A percentile compares a stretch with the other conserved stretches of the same genome.
phyloP scores from a whole-genome alignment of 1,284 basidiomycete species.

The Grifola frondosa region DNA sequence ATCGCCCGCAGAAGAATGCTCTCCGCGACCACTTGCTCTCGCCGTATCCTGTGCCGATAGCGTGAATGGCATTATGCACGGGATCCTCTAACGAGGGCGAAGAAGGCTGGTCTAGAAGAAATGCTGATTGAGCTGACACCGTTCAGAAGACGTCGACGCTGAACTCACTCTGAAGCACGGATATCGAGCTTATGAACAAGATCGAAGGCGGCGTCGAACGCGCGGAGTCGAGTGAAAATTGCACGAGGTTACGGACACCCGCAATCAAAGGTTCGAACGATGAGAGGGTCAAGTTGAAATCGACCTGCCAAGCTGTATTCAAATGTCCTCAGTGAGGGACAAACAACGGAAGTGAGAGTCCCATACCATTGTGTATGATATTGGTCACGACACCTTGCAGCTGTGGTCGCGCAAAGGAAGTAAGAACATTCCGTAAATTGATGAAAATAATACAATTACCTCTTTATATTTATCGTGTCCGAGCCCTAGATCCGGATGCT shows the following conservation, averaged over 20 bases:
- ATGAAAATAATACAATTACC: no score
- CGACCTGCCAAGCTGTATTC: conserved; percentile 34
- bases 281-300: conserved; percentile 32
- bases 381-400: conserved; percentile 24
- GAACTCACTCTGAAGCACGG: conserved; percentile 10
- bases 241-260: conserved; percentile 19
- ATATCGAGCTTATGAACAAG: conserved; percentile 32
- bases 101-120: neutral
- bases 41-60: conserved; percentile 37
- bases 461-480: conserved; percentile 11
- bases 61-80: conserved; percentile 21
- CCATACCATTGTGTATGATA: conserved; percentile 36
- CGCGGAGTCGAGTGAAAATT: conserved; percentile 27
- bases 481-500: conserved; percentile 14
- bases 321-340: neutral
- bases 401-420: conserved; percentile 11
- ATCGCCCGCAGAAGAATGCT: conserved; percentile 23
- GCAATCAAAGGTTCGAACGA: conserved; percentile 23
- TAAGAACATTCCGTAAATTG: no score
- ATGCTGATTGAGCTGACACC: conserved; percentile 1
- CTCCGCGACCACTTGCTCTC: conserved; percentile 43
- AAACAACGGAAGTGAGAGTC: conserved; percentile 7
- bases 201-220: conserved; percentile 22
- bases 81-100: conserved; percentile 13
- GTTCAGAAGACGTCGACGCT: conserved; percentile 24